These are phyloP conservation scores for Suhomyces atakaporum DNA, from an alignment of 1,139 yeast genomes.

Conservation along the genomic window DNA sequence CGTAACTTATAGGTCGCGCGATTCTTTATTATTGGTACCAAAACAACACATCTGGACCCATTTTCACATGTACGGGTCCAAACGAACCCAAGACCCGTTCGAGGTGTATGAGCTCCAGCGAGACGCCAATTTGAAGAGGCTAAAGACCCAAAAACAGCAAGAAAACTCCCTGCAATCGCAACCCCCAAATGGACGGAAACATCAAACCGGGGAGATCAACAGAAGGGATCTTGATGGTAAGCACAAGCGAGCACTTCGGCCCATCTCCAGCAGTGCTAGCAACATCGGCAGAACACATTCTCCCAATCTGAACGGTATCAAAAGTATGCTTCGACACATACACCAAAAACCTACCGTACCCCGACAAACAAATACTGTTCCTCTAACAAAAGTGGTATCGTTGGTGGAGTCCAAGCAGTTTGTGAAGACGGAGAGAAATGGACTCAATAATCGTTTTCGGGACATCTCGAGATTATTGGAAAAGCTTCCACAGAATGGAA, in stretches of 20 bases:
- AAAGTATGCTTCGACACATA: conserved; percentile 2
- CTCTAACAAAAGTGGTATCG: conserved; percentile 7
- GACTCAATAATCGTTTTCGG: conserved; percentile 8
- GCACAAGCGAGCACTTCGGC: too few relatives aligned
- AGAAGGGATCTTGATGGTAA: too few relatives aligned
- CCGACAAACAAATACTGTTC: neutral
- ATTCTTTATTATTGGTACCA: neutral
- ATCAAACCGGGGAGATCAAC: too few relatives aligned
- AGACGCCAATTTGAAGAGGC: neutral
- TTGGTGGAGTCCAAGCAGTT: conserved; percentile 1
- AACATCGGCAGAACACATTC: too few relatives aligned
- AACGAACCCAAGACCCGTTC: conserved; percentile 19
- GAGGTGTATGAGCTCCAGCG: conserved; percentile 15
- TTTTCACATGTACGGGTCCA: conserved; percentile 2
- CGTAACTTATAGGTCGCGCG: neutral
- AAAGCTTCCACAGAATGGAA: conserved; percentile 2
- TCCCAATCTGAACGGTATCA: conserved; percentile 2
- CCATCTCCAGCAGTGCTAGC: too few relatives aligned
- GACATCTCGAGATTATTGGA: conserved; percentile 3
- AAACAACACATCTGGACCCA: neutral
- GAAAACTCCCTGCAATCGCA: too few relatives aligned
- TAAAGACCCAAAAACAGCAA: too few relatives aligned
- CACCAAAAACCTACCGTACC: neutral
- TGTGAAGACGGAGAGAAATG: conserved; percentile 5
- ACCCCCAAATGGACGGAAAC: too few relatives aligned